These are phyloP conservation scores for Mycena citricolor DNA, from an alignment of 1,284 basidiomycete species.

Conservation along the genomic window DNA sequence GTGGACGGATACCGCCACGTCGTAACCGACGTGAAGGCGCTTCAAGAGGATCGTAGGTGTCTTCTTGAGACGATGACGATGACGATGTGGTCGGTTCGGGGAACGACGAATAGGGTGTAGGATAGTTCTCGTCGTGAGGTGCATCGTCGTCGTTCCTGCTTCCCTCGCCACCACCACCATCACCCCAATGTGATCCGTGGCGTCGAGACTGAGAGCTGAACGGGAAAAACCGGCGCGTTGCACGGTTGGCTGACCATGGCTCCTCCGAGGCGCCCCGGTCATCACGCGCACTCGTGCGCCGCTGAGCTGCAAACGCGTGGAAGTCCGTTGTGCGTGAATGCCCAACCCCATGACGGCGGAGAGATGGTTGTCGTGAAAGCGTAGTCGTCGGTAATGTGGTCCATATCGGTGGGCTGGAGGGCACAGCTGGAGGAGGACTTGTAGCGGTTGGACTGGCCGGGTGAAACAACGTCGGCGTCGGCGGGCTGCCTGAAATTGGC, in stretches of 20 bases:
- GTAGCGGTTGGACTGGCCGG: no score
- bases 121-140: constrained; percentile 23
- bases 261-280: constrained; percentile 31
- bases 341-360: constrained; percentile 49
- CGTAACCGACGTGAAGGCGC: constrained; percentile 49
- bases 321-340: constrained; percentile 62
- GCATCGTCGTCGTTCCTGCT: constrained; percentile 8
- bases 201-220: constrained; percentile 36
- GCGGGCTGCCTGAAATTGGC: no score
- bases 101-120: constrained; percentile 20
- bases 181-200: constrained; percentile 28
- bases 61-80: constrained; percentile 19
- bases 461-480: constrained; percentile 13
- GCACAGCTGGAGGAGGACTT: constrained; percentile 28
- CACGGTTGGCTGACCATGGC: constrained; percentile 24
- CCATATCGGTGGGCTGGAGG: constrained; percentile 27
- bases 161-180: constrained; percentile 21
- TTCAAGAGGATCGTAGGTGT: constrained; percentile 30
- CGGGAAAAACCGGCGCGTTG: constrained; percentile 47
- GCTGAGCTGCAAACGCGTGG: constrained; percentile 64
- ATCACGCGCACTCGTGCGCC: constrained; percentile 42
- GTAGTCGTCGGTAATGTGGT: constrained; percentile 25
- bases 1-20: constrained; percentile 57
- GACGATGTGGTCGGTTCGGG: constrained; percentile 21
- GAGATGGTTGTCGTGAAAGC: constrained; percentile 46